Base-by-base conservation (phyloP, 495 filamentous ascomycete genomes). In the Penicillium herquei region DNA sequence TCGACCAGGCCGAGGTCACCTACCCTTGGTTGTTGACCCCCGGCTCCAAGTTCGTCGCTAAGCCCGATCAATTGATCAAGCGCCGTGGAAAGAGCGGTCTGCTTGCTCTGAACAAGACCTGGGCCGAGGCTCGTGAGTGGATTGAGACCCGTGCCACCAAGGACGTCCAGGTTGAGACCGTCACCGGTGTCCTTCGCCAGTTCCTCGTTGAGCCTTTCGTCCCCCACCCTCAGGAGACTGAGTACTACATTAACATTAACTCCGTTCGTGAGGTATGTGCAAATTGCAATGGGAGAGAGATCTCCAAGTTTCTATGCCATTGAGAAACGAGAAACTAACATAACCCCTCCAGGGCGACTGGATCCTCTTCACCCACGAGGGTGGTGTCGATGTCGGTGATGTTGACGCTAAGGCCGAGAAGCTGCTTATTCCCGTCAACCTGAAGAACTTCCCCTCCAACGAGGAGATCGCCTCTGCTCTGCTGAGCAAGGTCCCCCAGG, bases 1-100 rank as follows among this genome's bases (percentile, higher is more conserved):
- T 98, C 61, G 85, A 97, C 81, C 89, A 92, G 81, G 95, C 94
- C 56, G 94, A 99, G 81, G 75, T 86, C 72, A 91, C 86, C 68
- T 98, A 92, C 81, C 94, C 94, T 56, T 99, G 92, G 92, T 82
- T 99, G 63, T 82, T 97, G 49, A 77, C 80, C 58, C 66, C 79
- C 51, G 91, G 85, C 55, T 79, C 93, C 70, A 93, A 88, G 79
- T 98, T 99, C 74, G 94, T 99, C 63, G 95, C 95, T 42, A 99
- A 99, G 85, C 94, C 94, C 63, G 94, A 99, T 82, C 95, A 98
- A 80, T 84, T 98, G 76, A 98, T 99, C 82, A 99, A 99, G 87
- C 81, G 94, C 69, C 84, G 94, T 78, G 94, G 94, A 70, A 99
- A 99, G 91, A 96, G 90, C 72, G 94, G 94, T 70, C 86, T 99